These are phyloP conservation scores for Fusarium nelsonii DNA, from an alignment of 2,329 filamentous ascomycete species.

Conservation along the genomic window DNA sequence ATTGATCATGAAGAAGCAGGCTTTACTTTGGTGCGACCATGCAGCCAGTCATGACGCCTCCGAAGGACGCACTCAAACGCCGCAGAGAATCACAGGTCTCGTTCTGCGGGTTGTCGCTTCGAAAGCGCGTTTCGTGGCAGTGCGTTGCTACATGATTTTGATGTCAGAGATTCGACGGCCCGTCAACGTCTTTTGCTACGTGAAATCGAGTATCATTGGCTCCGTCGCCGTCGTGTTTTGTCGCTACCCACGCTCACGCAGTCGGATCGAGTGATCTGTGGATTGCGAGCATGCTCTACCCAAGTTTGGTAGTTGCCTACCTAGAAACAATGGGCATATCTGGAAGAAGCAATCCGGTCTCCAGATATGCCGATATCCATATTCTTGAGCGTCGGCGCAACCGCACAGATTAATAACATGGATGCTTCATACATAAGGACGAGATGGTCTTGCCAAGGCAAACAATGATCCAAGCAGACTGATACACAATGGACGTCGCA, in stretches of 20 bases:
- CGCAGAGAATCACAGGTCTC: background rate
- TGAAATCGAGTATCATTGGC: background rate
- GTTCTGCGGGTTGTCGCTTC: background rate
- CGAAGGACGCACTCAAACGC: background rate
- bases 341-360: background rate
- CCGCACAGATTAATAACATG: background rate
- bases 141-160: background rate
- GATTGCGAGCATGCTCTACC: too few species aligned
- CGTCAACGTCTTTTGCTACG: background rate
- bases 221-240: background rate
- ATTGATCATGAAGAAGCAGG: background rate
- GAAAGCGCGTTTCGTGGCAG: background rate
- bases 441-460: background rate
- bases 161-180: background rate
- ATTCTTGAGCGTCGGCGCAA: background rate
- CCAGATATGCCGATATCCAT: background rate
- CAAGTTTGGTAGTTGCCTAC: background rate
- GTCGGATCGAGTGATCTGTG: background rate
- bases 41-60: background rate
- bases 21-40: constrained; percentile 3
- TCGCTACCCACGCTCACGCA: background rate
- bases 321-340: background rate
- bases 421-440: background rate
- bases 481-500: background rate
- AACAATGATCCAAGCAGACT: too few species aligned